phyloP scores from a whole-genome alignment of 257 asterid genomes.

The Gentiana dahurica region DNA sequence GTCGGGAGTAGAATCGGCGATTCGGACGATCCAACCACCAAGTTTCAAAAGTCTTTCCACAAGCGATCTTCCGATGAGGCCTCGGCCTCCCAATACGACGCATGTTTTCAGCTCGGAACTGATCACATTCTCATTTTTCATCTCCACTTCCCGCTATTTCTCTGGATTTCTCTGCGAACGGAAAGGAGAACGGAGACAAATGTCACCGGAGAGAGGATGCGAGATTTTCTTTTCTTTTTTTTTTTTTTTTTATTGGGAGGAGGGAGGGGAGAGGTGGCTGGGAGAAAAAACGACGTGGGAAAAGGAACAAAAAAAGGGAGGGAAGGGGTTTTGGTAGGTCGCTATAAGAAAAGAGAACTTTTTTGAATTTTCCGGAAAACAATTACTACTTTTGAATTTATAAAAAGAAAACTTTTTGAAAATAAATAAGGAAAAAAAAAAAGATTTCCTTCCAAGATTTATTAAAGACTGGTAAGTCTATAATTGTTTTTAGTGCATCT shows the following conservation, averaged over 20 bases:
- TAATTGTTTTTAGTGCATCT: too few species aligned
- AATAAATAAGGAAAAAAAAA: too few species aligned
- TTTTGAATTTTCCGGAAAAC: too few species aligned
- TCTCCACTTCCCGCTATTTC: slow-evolving; percentile 23
- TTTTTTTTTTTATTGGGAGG: too few species aligned
- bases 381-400: too few species aligned
- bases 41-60: slow-evolving; percentile 62
- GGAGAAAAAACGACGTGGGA: background rate
- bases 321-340: background rate
- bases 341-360: background rate
- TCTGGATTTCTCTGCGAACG: background rate
- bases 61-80: slow-evolving; percentile 66
- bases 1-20: slow-evolving; percentile 46
- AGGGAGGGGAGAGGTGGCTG: background rate
- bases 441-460: too few species aligned
- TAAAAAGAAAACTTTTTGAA: too few species aligned
- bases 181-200: background rate
- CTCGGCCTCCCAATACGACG: slow-evolving; percentile 78
- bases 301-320: background rate
- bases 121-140: slow-evolving; percentile 18
- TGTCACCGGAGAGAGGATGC: background rate
- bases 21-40: slow-evolving; percentile 72
- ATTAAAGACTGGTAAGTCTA: too few species aligned
- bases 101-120: slow-evolving; percentile 35
- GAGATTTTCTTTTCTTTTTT: too few species aligned